Percentiles rank a stretch among this genome's conserved stretches.
Conservation (phyloP, 1,284 basidiomycete species). For the Chalciporus sp. region DNA sequence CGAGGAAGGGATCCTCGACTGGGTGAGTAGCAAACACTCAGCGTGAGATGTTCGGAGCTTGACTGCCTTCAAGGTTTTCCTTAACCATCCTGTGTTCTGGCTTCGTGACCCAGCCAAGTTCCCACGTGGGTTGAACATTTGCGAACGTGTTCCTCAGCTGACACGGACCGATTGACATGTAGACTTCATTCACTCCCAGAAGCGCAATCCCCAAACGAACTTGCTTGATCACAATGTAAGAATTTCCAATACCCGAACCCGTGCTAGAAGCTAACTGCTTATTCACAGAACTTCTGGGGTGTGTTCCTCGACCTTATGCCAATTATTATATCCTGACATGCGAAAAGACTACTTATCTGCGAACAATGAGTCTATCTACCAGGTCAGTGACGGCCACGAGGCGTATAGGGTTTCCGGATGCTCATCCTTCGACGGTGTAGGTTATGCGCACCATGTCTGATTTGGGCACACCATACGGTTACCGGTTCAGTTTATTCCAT, state of each 20-base stretch:
- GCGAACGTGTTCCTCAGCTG: not conserved
- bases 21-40: slow-evolving; percentile 28
- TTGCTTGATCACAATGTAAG: slow-evolving; percentile 17
- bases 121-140: slow-evolving; percentile 30
- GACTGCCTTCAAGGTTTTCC: slow-evolving; percentile 22
- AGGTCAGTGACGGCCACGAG: slow-evolving; percentile 22
- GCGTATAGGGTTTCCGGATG: not conserved
- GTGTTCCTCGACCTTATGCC: not conserved
- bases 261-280: not conserved
- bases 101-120: slow-evolving; percentile 47
- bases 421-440: slow-evolving; percentile 10
- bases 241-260: not conserved
- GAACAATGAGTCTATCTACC: slow-evolving; percentile 52
- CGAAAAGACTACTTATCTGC: slow-evolving; percentile 46
- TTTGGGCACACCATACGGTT: slow-evolving; percentile 27
- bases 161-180: not conserved
- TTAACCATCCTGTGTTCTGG: slow-evolving; percentile 49
- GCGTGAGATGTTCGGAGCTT: not conserved
- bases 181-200: slow-evolving; percentile 56
- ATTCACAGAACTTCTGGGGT: slow-evolving; percentile 27
- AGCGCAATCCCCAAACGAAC: slow-evolving; percentile 44
- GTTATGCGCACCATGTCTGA: slow-evolving; percentile 42
- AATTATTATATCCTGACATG: not conserved
- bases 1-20: slow-evolving; percentile 52
- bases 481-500: slow-evolving; percentile 7